Conservation (phyloP, 805 yeast genomes). For the Metschnikowia corniflorae region DNA sequence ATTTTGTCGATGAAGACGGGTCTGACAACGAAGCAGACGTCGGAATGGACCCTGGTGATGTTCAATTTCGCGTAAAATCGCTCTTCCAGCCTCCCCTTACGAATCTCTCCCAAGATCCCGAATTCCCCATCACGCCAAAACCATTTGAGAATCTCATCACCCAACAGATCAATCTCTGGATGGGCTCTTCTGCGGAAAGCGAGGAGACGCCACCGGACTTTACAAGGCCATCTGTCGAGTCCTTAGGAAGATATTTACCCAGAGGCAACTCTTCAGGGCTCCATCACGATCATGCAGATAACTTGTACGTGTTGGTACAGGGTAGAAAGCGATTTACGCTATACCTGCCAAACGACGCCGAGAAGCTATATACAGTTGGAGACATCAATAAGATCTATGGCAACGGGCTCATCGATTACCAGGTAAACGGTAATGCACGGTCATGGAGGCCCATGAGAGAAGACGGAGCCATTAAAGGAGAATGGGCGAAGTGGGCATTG, state of each 20-base stretch:
- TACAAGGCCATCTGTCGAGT: slow-evolving; percentile 19
- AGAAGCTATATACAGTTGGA: slow-evolving; percentile 61
- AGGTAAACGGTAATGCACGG: slow-evolving; percentile 50
- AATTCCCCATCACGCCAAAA: slow-evolving; percentile 41
- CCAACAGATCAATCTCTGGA: slow-evolving; percentile 75
- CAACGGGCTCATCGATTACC: slow-evolving; percentile 69
- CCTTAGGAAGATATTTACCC: slow-evolving; percentile 55
- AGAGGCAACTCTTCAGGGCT: slow-evolving; percentile 66
- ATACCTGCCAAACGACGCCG: slow-evolving; percentile 61
- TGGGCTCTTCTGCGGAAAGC: slow-evolving; percentile 42
- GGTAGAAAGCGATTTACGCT: slow-evolving; percentile 68
- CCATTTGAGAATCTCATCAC: slow-evolving; percentile 47
- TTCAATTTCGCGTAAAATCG: slow-evolving; percentile 40
- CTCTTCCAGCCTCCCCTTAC: slow-evolving; percentile 63
- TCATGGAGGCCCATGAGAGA: slow-evolving; percentile 59
- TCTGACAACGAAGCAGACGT: slow-evolving; percentile 36
- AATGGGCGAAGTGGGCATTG: slow-evolving; percentile 44
- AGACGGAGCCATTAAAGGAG: slow-evolving; percentile 58
- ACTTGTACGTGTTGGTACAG: slow-evolving; percentile 56
- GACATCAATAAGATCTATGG: slow-evolving; percentile 46
- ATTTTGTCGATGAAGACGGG: slow-evolving; percentile 32
- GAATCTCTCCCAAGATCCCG: slow-evolving; percentile 25
- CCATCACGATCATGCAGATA: slow-evolving; percentile 81
- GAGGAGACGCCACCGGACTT: slow-evolving; percentile 12
- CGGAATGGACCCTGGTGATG: slow-evolving; percentile 20